Evolutionary conservation across 176 grass and related monocot species (phyloP).

Genomic region (Carex kokanica): DNA sequence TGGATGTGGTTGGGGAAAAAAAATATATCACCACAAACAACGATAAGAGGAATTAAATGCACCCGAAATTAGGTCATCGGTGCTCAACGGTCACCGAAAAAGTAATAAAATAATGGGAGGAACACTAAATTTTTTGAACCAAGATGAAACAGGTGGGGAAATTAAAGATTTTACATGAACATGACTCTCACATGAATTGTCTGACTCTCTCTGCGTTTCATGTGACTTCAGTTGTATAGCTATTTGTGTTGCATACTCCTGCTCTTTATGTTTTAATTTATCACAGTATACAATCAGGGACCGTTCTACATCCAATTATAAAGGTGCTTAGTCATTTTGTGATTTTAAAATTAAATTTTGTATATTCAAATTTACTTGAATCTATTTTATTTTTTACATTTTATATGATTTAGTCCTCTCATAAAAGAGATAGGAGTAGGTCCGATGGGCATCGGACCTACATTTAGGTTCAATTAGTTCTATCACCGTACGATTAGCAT

Average conservation of each 20-base stretch:
- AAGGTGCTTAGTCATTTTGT: no score
- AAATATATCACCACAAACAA: background rate
- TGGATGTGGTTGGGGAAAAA: background rate
- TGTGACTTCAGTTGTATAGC: background rate
- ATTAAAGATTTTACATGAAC: background rate
- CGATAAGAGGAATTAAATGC: conserved; percentile 6
- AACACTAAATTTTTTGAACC: background rate
- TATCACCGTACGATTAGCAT: no score
- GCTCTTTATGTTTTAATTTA: background rate
- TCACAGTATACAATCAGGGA: no score
- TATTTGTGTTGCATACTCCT: background rate
- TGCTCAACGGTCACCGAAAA: conserved; percentile 1
- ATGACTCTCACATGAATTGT: conserved; percentile 11
- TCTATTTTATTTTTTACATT: no score
- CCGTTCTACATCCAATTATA: no score
- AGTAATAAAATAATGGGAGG: background rate
- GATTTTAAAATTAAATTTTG: no score
- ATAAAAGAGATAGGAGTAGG: no score
- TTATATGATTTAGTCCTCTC: no score
- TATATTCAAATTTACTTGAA: no score
- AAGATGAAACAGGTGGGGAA: background rate
- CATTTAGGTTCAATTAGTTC: no score
- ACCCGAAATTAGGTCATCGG: background rate
- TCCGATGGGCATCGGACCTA: no score
- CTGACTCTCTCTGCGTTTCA: background rate